These are phyloP conservation scores for Monosporascus sp. DNA, from an alignment of 2,329 filamentous ascomycete species.

Conservation along the genomic window DNA sequence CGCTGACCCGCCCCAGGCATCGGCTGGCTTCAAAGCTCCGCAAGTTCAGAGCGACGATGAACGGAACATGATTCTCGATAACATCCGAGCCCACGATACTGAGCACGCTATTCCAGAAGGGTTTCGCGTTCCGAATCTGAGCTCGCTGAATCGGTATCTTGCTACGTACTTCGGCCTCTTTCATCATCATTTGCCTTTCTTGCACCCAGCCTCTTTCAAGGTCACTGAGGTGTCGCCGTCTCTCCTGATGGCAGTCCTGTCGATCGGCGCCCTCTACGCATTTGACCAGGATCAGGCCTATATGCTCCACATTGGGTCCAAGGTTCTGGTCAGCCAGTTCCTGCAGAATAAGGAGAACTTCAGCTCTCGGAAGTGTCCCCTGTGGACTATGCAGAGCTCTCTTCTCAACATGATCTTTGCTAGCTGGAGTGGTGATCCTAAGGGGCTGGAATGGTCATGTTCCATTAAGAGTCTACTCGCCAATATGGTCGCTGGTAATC, in stretches of 20 bases:
- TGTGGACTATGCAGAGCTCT: constrained; percentile 98
- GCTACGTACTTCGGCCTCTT: constrained; percentile 96
- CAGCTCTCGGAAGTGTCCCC: constrained; percentile 91
- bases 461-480: constrained; percentile 97
- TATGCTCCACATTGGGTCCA: constrained; percentile 94
- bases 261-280: constrained; percentile 91
- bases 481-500: constrained; percentile 97
- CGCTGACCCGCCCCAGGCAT: constrained; percentile 64
- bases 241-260: constrained; percentile 81
- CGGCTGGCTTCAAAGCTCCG: constrained; percentile 65
- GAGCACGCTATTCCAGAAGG: constrained; percentile 81
- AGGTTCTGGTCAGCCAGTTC: constrained; percentile 95
- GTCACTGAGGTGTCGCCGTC: constrained; percentile 76
- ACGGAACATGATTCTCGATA: constrained; percentile 77
- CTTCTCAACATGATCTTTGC: constrained; percentile 98
- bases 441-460: constrained; percentile 96
- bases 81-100: constrained; percentile 74
- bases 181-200: constrained; percentile 92
- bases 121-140: constrained; percentile 78
- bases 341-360: constrained; percentile 98
- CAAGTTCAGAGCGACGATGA: constrained; percentile 82
- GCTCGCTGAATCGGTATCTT: constrained; percentile 83
- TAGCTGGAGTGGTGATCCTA: constrained; percentile 97
- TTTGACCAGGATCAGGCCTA: constrained; percentile 97
- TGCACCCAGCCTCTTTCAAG: constrained; percentile 87